phyloP scores from a whole-genome alignment of 768 basidiomycete species.

The Lactarius evosmus region DNA sequence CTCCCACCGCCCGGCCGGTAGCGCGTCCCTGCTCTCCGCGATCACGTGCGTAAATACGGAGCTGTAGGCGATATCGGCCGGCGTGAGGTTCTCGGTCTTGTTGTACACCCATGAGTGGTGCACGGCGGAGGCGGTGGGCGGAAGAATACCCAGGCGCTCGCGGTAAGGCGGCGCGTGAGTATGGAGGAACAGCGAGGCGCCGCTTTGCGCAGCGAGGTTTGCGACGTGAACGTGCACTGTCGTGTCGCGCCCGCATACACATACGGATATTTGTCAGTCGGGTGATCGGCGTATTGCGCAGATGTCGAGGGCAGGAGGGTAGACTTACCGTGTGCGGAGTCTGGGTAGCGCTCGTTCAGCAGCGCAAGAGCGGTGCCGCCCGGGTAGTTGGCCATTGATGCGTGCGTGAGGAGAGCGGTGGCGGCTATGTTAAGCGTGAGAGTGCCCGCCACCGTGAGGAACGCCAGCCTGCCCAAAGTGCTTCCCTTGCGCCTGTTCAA shows the following conservation, averaged over 20 bases:
- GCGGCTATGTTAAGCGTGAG: constrained; percentile 51
- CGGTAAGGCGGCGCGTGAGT: constrained; percentile 56
- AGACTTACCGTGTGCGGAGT: constrained; percentile 35
- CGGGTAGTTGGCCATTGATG: constrained; percentile 82
- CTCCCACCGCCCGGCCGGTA: constrained; percentile 39
- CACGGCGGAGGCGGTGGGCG: constrained; percentile 18
- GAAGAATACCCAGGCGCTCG: constrained; percentile 23
- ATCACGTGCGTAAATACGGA: constrained; percentile 61
- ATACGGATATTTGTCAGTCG: constrained; percentile 12
- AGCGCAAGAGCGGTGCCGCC: constrained; percentile 69
- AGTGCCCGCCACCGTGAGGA: constrained; percentile 46
- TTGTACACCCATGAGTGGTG: constrained; percentile 61
- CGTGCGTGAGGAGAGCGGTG: constrained; percentile 50
- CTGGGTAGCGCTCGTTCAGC: constrained; percentile 54
- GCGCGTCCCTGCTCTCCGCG: constrained; percentile 41
- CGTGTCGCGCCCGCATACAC: too few relatives aligned
- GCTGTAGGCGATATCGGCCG: constrained; percentile 39
- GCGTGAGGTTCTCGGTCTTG: constrained; percentile 69
- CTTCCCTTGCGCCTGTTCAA: constrained; percentile 47
- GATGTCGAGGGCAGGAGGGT: background rate
- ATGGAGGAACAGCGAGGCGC: constrained; percentile 85
- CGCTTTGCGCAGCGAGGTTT: constrained; percentile 85
- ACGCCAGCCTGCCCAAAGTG: constrained; percentile 44
- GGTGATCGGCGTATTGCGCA: background rate
- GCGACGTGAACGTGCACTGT: constrained; percentile 72